A percentile compares a stretch with the other conserved stretches of the same genome.
phyloP scores from a whole-genome alignment of 805 yeast species.

The Saccharomycopsis sp. region DNA sequence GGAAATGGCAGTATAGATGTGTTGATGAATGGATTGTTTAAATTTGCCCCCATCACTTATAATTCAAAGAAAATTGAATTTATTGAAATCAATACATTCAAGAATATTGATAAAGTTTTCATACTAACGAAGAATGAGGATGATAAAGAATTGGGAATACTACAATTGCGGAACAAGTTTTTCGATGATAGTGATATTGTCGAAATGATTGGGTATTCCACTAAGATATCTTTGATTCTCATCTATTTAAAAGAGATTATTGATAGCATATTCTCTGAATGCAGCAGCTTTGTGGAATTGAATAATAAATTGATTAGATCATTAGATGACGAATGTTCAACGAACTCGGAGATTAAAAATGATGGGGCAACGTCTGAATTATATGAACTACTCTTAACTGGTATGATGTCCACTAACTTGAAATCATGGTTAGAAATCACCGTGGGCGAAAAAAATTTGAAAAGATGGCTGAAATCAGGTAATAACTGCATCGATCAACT shows the following conservation, averaged over 20 bases:
- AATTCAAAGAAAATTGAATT: not conserved
- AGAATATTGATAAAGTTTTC: too few species aligned
- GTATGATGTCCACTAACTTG: conserved; percentile 38
- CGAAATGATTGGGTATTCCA: conserved; percentile 23
- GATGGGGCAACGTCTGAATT: conserved; percentile 33
- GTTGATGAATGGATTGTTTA: conserved; percentile 30
- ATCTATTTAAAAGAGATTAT: conserved; percentile 31
- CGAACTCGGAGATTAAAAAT: conserved; percentile 23
- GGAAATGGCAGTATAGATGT: conserved; percentile 25
- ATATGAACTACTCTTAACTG: conserved; percentile 45
- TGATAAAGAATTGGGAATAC: not conserved
- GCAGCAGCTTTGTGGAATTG: conserved; percentile 34
- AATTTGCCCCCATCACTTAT: conserved; percentile 24
- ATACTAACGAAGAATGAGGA: not conserved
- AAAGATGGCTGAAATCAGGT: conserved; percentile 47
- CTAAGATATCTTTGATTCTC: conserved; percentile 29
- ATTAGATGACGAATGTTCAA: conserved; percentile 29
- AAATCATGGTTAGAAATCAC: conserved; percentile 58
- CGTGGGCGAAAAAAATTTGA: conserved; percentile 59
- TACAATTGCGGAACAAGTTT: conserved; percentile 3
- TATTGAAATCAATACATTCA: not conserved
- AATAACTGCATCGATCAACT: conserved; percentile 43
- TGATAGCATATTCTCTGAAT: conserved; percentile 26
- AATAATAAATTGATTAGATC: conserved; percentile 30
- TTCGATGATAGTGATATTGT: not conserved